Conservation (phyloP, 2,329 filamentous ascomycete species). For the Aspergillus awamori region DNA sequence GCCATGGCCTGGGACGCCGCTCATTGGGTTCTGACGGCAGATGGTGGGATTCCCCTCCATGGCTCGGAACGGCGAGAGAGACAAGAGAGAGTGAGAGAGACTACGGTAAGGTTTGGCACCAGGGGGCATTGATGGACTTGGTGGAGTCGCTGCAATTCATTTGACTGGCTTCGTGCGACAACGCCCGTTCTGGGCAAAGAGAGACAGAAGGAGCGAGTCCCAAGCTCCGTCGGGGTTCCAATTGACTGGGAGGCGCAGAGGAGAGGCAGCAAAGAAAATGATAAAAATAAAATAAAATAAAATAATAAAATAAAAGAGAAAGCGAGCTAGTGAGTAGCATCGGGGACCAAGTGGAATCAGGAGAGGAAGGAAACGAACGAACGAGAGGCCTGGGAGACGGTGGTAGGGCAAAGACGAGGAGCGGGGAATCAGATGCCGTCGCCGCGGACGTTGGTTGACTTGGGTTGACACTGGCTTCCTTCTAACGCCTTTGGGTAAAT, state of each 20-base stretch:
- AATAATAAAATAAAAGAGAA: no score
- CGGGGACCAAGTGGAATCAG: constrained; percentile 1
- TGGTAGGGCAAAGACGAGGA: background rate
- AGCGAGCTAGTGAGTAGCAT: constrained; percentile 2
- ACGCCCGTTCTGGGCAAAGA: constrained; percentile 5
- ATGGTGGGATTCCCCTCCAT: no score
- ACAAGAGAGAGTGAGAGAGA: constrained; percentile 12
- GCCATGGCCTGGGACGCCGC: constrained; percentile 9
- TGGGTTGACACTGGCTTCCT: no score
- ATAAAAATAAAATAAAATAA: no score
- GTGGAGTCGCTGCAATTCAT: constrained; percentile 16
- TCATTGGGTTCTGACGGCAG: constrained; percentile 19
- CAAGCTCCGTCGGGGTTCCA: constrained; percentile 13
- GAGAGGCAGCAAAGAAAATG: no score
- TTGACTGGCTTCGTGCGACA: constrained; percentile 7
- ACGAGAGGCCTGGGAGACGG: background rate
- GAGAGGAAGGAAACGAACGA: background rate
- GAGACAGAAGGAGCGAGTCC: constrained; percentile 9
- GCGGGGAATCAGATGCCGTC: constrained; percentile 4
- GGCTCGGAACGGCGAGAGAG: background rate
- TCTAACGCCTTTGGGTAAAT: background rate
- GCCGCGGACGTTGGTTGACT: background rate
- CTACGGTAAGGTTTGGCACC: constrained; percentile 16
- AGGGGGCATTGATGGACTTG: constrained; percentile 15
- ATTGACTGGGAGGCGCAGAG: constrained; percentile 5